Conservation (phyloP, 352 stramenopile species). For the Globisporangium parvum region DNA sequence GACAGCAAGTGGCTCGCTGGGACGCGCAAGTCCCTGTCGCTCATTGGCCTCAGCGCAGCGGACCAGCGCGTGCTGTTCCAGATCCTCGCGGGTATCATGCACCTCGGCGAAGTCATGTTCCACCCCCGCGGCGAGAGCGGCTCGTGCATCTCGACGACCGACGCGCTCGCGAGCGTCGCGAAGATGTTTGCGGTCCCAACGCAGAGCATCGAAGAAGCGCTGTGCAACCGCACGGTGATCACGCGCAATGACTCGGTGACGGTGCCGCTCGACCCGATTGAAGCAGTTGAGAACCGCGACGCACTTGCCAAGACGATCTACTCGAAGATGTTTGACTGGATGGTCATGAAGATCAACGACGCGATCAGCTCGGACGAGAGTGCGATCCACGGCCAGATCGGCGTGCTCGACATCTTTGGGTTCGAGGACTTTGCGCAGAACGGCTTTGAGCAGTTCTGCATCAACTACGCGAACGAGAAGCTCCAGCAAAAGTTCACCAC, state of each 20-base stretch:
- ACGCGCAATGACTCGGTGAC: slow-evolving; percentile 81
- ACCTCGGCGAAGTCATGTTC: slow-evolving; percentile 96
- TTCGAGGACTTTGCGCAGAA: slow-evolving; percentile 97
- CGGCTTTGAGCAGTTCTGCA: slow-evolving; percentile 91
- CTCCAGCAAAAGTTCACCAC: slow-evolving; percentile 91
- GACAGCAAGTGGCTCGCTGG: slow-evolving; percentile 79
- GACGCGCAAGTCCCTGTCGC: slow-evolving; percentile 71
- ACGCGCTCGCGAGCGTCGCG: slow-evolving; percentile 67
- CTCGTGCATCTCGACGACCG: slow-evolving; percentile 61
- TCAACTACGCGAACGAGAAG: slow-evolving; percentile 92
- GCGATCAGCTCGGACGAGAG: slow-evolving; percentile 80
- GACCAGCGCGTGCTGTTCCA: slow-evolving; percentile 78
- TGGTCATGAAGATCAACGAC: slow-evolving; percentile 90
- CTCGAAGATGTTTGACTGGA: slow-evolving; percentile 97
- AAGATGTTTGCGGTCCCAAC: slow-evolving; percentile 87
- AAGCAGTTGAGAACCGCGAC: slow-evolving; percentile 92
- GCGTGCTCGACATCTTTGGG: slow-evolving; percentile 98
- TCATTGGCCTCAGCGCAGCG: slow-evolving; percentile 59
- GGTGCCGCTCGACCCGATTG: slow-evolving; percentile 78
- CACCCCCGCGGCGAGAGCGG: slow-evolving; percentile 57
- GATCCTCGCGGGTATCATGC: slow-evolving; percentile 88
- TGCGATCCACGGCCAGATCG: slow-evolving; percentile 80
- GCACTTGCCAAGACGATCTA: slow-evolving; percentile 97
- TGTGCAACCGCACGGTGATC: slow-evolving; percentile 92
- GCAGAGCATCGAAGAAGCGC: slow-evolving; percentile 84